Conservation (phyloP, 2,329 filamentous ascomycete genomes). For the Xenosphaeropsis pyriputrescens region DNA sequence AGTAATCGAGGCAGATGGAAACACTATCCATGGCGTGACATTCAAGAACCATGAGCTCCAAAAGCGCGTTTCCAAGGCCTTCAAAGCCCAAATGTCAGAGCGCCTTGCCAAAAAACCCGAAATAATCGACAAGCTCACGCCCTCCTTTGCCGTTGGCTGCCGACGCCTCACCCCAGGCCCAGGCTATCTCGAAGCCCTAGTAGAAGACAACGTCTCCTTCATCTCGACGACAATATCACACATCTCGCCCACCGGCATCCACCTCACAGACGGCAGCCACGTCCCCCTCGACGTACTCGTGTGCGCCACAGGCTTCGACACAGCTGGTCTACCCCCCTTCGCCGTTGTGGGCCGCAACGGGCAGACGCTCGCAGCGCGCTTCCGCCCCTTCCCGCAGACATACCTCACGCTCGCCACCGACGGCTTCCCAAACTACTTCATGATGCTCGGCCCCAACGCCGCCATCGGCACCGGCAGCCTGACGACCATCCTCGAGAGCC, state of each 20-base stretch:
- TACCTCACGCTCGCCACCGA: slow-evolving; percentile 13
- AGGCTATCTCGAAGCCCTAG: slow-evolving; percentile 23
- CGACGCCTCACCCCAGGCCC: slow-evolving; percentile 25
- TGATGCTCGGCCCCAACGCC: slow-evolving; percentile 15
- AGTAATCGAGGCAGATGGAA: slow-evolving; percentile 26
- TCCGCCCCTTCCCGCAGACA: slow-evolving; percentile 15
- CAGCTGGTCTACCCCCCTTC: slow-evolving; percentile 13
- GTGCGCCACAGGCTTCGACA: slow-evolving; percentile 21
- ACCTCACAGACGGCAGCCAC: slow-evolving; percentile 14
- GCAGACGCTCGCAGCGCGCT: slow-evolving; percentile 7
- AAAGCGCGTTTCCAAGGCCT: slow-evolving; percentile 16
- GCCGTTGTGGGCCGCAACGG: slow-evolving; percentile 11
- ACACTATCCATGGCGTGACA: slow-evolving; percentile 25
- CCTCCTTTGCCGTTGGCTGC: slow-evolving; percentile 27
- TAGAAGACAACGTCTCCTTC: slow-evolving; percentile 21
- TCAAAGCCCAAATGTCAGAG: slow-evolving; percentile 22
- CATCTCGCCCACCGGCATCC: slow-evolving; percentile 19
- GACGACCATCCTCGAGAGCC: slow-evolving; percentile 12
- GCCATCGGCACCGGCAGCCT: slow-evolving; percentile 11
- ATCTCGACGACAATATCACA: slow-evolving; percentile 29
- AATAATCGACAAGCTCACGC: slow-evolving; percentile 15
- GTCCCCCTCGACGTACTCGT: slow-evolving; percentile 22
- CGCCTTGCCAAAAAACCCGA: slow-evolving; percentile 25
- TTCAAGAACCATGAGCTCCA: slow-evolving; percentile 23
- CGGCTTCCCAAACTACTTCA: slow-evolving; percentile 16